These are phyloP conservation scores for Alternaria postmessia DNA, from an alignment of 2,329 filamentous ascomycete species.

Conservation along the genomic window DNA sequence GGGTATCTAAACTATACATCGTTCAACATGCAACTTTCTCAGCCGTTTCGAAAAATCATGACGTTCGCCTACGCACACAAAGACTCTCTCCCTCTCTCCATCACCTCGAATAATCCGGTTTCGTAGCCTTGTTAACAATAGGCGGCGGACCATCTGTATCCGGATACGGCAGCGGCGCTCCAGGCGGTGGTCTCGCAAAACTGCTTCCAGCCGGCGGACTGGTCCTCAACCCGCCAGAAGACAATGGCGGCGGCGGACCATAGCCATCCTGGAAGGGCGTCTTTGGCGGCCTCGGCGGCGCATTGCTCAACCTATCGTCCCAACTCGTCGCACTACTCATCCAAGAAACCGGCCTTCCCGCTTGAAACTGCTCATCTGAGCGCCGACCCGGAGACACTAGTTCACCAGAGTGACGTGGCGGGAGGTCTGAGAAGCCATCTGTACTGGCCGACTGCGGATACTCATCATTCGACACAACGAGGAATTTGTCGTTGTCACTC, in stretches of 20 bases:
- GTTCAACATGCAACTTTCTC: not conserved
- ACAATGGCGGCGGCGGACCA: constrained; percentile 30
- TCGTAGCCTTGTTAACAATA: constrained; percentile 82
- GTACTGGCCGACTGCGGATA: constrained; percentile 56
- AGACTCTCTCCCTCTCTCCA: not conserved
- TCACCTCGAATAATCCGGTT: constrained; percentile 69
- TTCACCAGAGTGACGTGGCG: constrained; percentile 63
- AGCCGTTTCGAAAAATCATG: not conserved
- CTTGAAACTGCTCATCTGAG: constrained; percentile 43
- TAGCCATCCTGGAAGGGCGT: constrained; percentile 47
- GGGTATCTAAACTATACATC: constrained; percentile 26
- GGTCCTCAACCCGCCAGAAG: not conserved
- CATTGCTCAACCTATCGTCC: constrained; percentile 32
- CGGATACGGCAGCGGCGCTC: constrained; percentile 74
- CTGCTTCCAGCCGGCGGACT: constrained; percentile 24
- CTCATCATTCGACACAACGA: constrained; percentile 64
- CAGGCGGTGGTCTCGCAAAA: constrained; percentile 43
- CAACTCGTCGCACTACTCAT: constrained; percentile 41
- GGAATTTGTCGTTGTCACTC: constrained; percentile 59
- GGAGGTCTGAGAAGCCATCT: constrained; percentile 51
- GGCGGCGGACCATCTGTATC: constrained; percentile 82
- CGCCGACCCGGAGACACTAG: constrained; percentile 64
- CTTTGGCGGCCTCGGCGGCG: constrained; percentile 52
- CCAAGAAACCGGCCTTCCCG: constrained; percentile 29
- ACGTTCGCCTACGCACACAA: not conserved